These are phyloP conservation scores for Musa itinerans DNA, from an alignment of 176 grass and related monocot species.

Conservation along the genomic window DNA sequence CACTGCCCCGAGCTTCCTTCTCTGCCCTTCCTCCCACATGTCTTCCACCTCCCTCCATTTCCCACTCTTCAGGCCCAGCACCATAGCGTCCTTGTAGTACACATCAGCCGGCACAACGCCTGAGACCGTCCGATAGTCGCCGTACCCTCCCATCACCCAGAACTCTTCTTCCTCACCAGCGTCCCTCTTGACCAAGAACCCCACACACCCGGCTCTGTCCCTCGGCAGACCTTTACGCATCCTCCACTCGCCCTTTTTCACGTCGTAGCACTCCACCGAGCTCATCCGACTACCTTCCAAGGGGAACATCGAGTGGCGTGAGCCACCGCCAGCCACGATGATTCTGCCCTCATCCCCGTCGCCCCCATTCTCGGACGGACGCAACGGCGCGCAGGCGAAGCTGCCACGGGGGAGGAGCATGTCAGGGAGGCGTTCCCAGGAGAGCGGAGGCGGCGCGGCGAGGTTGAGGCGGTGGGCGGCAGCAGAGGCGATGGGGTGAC, in stretches of 20 bases:
- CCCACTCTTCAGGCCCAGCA: conserved; percentile 51
- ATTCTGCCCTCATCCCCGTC: conserved; percentile 8
- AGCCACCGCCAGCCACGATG: conserved; percentile 69
- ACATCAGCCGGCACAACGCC: conserved; percentile 68
- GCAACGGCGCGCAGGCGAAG: conserved; percentile 45
- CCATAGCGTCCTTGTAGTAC: conserved; percentile 67
- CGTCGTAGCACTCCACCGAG: conserved; percentile 51
- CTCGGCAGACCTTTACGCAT: conserved; percentile 39
- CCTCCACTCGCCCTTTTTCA: conserved; percentile 33
- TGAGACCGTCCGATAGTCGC: conserved; percentile 43
- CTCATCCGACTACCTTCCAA: conserved; percentile 59
- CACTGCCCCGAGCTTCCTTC: conserved; percentile 43
- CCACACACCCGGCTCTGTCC: conserved; percentile 61
- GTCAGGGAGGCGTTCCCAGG: conserved; percentile 57
- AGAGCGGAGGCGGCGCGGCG: conserved; percentile 11
- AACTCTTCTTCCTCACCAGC: conserved; percentile 57
- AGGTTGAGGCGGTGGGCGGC: conserved; percentile 59
- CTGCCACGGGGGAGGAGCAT: conserved; percentile 65
- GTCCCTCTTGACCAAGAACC: conserved; percentile 37
- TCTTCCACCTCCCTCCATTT: conserved; percentile 65
- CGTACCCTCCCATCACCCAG: conserved; percentile 96
- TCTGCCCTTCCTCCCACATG: conserved; percentile 80
- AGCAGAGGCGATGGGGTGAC: conserved; percentile 50
- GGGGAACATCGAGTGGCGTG: conserved; percentile 58
- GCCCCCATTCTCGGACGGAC: background rate